phyloP scores from a whole-genome alignment of 2,329 filamentous ascomycete genomes.

The Epichloe glyceriae region DNA sequence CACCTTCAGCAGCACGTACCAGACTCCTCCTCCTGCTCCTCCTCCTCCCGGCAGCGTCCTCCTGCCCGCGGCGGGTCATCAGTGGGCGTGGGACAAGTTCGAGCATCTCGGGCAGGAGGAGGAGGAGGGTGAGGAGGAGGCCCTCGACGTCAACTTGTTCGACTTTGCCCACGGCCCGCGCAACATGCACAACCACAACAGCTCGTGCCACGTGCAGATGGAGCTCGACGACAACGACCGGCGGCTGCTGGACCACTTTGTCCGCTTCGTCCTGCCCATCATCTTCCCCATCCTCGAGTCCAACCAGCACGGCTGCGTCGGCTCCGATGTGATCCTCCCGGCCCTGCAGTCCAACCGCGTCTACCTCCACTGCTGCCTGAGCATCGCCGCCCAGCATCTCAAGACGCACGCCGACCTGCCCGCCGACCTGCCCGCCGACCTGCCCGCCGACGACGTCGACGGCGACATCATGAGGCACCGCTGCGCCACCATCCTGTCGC shows the following conservation, averaged over 20 bases:
- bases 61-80: constrained; percentile 26
- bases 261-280: constrained; percentile 72
- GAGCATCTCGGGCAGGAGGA: constrained; percentile 32
- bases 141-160: constrained; percentile 66
- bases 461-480: constrained; percentile 86
- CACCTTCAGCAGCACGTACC: constrained; percentile 86
- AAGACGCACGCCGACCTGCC: constrained; percentile 56
- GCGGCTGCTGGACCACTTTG: constrained; percentile 77
- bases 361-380: constrained; percentile 91
- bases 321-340: constrained; percentile 71
- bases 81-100: too few species aligned
- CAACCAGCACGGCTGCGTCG: constrained; percentile 73
- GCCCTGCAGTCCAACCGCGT: constrained; percentile 83
- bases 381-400: constrained; percentile 82
- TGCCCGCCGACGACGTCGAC: constrained; percentile 63
- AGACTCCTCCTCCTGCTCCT: constrained; percentile 63
- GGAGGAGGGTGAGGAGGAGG: constrained; percentile 42
- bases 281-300: constrained; percentile 88
- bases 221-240: constrained; percentile 82
- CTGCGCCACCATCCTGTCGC: constrained; percentile 71
- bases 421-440: constrained; percentile 43
- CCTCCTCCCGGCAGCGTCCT: constrained; percentile 56
- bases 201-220: constrained; percentile 54
- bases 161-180: constrained; percentile 61
- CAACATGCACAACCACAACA: constrained; percentile 23